Conservation (phyloP, 228 moss, liverwort and hornwort genomes). For the Sphagnum magellanicum region DNA sequence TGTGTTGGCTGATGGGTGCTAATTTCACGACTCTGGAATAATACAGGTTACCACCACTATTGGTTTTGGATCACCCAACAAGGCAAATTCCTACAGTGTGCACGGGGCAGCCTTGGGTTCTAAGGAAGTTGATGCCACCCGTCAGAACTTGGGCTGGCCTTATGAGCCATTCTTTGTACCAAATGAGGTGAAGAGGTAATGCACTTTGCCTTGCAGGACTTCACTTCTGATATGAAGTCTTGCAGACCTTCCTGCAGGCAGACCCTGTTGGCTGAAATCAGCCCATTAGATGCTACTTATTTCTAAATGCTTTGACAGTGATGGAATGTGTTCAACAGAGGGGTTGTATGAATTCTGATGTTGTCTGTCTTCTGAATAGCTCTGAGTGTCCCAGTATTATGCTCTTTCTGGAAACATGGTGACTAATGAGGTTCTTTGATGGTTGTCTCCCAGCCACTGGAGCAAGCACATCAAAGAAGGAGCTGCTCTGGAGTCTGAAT, state of each 20-base stretch:
- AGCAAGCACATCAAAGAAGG: conserved; percentile 62
- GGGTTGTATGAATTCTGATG: background rate
- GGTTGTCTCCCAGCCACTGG: conserved; percentile 59
- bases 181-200: conserved; percentile 83
- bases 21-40: too few species aligned
- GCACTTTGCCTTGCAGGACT: too few species aligned
- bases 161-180: conserved; percentile 81
- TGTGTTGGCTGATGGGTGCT: too few species aligned
- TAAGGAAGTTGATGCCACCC: conserved; percentile 92
- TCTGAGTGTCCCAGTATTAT: background rate
- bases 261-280: background rate
- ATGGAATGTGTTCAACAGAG: background rate
- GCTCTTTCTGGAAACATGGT: background rate
- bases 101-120: conserved; percentile 81
- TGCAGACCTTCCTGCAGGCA: background rate
- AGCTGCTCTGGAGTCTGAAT: conserved; percentile 47
- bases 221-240: background rate
- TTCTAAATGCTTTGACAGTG: background rate
- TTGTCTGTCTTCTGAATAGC: background rate
- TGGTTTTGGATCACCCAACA: conserved; percentile 91
- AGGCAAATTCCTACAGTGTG: conserved; percentile 77
- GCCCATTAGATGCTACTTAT: background rate
- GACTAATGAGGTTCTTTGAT: background rate
- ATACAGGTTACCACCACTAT: conserved; percentile 80
- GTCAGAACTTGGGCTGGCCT: conserved; percentile 75